phyloP scores from a whole-genome alignment of 176 grass and related monocot genomes.

The Guadua angustifolia region DNA sequence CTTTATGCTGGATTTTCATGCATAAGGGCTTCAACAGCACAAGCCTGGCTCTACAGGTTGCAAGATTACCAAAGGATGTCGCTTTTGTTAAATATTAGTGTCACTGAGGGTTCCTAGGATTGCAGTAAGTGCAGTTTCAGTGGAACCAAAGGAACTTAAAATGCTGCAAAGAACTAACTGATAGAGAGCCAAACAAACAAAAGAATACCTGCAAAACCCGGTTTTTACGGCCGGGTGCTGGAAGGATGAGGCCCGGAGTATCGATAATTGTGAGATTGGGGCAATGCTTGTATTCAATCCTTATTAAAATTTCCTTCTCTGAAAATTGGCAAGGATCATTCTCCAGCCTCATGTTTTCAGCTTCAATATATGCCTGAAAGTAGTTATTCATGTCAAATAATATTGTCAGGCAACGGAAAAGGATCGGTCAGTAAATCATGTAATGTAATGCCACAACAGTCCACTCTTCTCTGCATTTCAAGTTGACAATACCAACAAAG shows the following conservation, averaged over 20 bases:
- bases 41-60: constrained; percentile 76
- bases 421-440: neutral
- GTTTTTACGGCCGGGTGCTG: constrained; percentile 87
- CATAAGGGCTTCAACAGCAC: constrained; percentile 84
- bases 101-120: neutral
- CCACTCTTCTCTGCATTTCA: neutral
- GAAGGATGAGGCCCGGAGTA: constrained; percentile 85
- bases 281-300: constrained; percentile 89
- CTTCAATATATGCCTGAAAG: constrained; percentile 88
- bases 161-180: neutral
- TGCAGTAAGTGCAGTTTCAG: constrained; percentile 7
- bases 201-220: constrained; percentile 72
- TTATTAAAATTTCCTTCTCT: constrained; percentile 86
- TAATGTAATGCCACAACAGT: neutral
- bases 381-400: constrained; percentile 22
- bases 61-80: constrained; percentile 28
- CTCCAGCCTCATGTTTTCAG: constrained; percentile 90
- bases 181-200: neutral
- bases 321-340: constrained; percentile 92
- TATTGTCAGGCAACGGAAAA: neutral
- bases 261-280: constrained; percentile 95
- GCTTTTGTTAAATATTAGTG: constrained; percentile 16
- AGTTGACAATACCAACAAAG: constrained; percentile 9
- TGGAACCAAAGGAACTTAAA: constrained; percentile 32
- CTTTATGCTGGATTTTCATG: constrained; percentile 83